Base-by-base conservation (phyloP, 1,139 yeast species). In the Suhomyces ambrosiae region DNA sequence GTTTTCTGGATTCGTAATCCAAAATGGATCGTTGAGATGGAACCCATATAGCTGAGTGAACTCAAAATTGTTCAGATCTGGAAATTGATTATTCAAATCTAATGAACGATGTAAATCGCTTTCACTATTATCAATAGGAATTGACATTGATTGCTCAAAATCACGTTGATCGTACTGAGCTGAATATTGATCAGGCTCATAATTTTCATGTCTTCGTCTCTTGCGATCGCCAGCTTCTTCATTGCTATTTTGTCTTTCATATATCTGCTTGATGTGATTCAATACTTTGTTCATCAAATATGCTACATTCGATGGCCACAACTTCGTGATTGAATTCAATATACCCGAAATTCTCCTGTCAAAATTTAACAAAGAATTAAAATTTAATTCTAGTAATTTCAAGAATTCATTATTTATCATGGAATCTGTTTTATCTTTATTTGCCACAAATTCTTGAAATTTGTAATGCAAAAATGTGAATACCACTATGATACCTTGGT, bases 401-500 rank as follows among this genome's bases (percentile, higher is more conserved):
- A 67, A 54, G 30, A 65, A 64, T 9, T 48, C 50, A 27, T 47
- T 49, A 33, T 55, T 42, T 26, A 43, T 40, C 12, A 41, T 23
- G 7, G 33, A 19, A 13, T 33, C 35, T 7, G 37, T 32, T 12
- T 27, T 31, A n/a, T 48, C 48, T 24, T 48, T 50, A 33, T 49
- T 54, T 15, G 48, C 47, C 19, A 67, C 52, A 41, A 75, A 63
- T 16, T 64, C 68, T 23, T 60, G 60, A 29, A 59, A 65, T 23
- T 70, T 71, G 40, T 70, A 60, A 48, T 73, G 75, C 45, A 76
- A 56, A 42, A 75, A 56, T 0, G 79, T 74, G 52, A 71, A 76
- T 12, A 71, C 62, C 15, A 75, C 79, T 39, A 76, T 71, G 30
- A 76, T 60, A 1, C 80, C 78, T 47, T 76, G 81, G 49, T 75